Evolutionary conservation across 208 protist species (phyloP), one percentile per base, ranked within the genome.

Genomic region (Crithidia mellificae): DNA sequence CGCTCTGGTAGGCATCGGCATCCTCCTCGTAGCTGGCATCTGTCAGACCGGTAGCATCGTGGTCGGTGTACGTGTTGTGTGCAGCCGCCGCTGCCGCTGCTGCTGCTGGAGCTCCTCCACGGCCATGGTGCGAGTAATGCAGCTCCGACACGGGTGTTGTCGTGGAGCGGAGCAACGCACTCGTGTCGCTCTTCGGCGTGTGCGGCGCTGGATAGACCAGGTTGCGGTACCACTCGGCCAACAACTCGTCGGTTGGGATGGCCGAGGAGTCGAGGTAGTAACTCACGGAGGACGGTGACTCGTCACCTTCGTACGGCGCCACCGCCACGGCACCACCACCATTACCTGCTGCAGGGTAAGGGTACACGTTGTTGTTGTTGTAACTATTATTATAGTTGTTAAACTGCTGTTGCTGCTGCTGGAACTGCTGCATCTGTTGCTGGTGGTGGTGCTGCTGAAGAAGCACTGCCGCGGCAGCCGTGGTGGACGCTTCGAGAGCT

Each of bases 171-270:
- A 39, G 29, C 27, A 55, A 14, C 22, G 46, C 59, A 29, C 46
- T 53, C 29, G 32, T 6, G 8, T 52, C 52, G 49, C 59, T 47
- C 46, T 44, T 57, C 30, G 52, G 51, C 15, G 53, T 65, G 56
- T 43, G 41, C 17, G 46, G 36, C 15, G 63, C 54, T 1, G 80
- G 80, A 17, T 70, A 76, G 25, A 78, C 72, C 1, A 85, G 56
- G 43, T 73, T 73, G 58, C 76, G 63, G 59, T 78, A 79, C 77
- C 80, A 85, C 32, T 81, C 70, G 29, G 74, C 63, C 2, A 85
- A 30, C 38, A 85, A 51, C 47, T 65, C 62, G 24, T 81, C 80
- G 4, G 67, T 74, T 0, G 80, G 80, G 14, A 81, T 71, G 20
- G 39, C 70, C 2, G 79, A 77, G 22, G 49, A 70, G 44, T 80